A percentile compares a stretch with the other conserved stretches of the same genome.
phyloP scores from a whole-genome alignment of 495 filamentous ascomycete genomes.

The Corynascus novoguineensis region DNA sequence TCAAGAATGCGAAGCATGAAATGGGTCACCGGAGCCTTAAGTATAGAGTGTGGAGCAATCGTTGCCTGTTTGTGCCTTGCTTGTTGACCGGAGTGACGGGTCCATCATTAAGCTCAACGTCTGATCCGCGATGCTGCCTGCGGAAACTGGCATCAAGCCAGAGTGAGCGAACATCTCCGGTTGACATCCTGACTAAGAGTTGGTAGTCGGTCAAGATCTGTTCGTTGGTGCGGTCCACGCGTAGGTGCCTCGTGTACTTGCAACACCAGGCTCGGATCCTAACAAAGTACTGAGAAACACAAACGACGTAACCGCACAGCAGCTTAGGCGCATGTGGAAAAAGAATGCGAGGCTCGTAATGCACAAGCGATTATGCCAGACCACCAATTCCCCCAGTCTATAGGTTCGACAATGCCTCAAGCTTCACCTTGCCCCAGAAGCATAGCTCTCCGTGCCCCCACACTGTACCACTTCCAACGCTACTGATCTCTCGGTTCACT shows the following conservation, averaged over 20 bases:
- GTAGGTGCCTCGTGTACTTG: too few relatives aligned
- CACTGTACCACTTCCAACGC: not conserved
- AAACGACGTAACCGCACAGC: not conserved
- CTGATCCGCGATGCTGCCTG: too few relatives aligned
- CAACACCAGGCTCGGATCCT: not conserved
- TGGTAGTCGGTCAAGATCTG: too few relatives aligned
- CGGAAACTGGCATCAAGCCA: too few relatives aligned
- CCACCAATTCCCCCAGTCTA: conserved; percentile 32
- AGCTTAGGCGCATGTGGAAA: not conserved
- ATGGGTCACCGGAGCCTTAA: not conserved
- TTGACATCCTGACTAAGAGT: too few relatives aligned
- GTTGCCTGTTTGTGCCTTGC: too few relatives aligned
- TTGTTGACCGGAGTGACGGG: too few relatives aligned
- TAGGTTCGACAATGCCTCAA: not conserved
- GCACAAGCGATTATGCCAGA: conserved; percentile 22
- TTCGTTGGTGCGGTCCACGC: too few relatives aligned
- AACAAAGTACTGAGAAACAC: not conserved
- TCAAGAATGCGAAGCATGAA: not conserved
- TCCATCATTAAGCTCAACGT: too few relatives aligned
- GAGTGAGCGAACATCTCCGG: too few relatives aligned
- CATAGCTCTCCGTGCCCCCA: not conserved
- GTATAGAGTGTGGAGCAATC: too few relatives aligned
- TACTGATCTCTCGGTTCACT: not conserved
- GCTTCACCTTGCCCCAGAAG: not conserved
- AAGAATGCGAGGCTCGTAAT: conserved; percentile 2